Conservation (phyloP, 352 stramenopile species). For the Pythium coloratum region DNA sequence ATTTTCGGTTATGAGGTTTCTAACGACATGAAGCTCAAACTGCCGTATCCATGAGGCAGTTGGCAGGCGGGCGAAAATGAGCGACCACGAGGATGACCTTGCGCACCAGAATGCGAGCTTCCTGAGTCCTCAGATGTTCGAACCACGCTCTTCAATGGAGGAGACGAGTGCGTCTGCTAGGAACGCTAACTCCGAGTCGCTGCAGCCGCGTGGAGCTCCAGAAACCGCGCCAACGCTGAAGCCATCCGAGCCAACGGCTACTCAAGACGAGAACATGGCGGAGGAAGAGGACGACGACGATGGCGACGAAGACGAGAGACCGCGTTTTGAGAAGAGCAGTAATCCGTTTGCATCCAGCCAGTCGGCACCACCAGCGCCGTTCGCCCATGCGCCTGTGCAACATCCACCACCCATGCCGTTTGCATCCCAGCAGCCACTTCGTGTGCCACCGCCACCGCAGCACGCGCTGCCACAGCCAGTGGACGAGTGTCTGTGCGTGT, state of each 20-base stretch:
- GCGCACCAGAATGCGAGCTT: constrained; percentile 25
- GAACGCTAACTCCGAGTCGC: not conserved
- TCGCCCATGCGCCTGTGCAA: not conserved
- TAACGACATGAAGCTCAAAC: not conserved
- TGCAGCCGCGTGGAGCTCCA: not conserved
- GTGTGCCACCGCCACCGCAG: not conserved
- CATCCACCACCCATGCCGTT: not conserved
- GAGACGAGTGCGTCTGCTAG: not conserved
- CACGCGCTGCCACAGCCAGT: constrained; percentile 10
- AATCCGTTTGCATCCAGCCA: constrained; percentile 13
- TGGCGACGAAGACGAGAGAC: constrained; percentile 28
- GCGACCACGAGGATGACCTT: constrained; percentile 23
- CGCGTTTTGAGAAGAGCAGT: not conserved
- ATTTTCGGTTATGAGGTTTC: not conserved
- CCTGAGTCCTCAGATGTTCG: constrained; percentile 18
- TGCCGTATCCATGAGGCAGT: constrained; percentile 9
- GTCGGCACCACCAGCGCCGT: not conserved
- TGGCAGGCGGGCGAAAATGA: constrained; percentile 1
- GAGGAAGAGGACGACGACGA: constrained; percentile 21
- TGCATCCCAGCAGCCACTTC: not conserved
- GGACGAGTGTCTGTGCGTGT: constrained; percentile 63
- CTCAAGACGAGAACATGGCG: not conserved
- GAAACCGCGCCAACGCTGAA: not conserved
- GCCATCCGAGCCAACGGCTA: not conserved
- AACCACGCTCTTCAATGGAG: not conserved